Percentiles rank a stretch among this genome's conserved stretches.
These are phyloP conservation scores for Solanum arcanum DNA, from an alignment of 257 asterid genomes.

Conservation along the genomic window DNA sequence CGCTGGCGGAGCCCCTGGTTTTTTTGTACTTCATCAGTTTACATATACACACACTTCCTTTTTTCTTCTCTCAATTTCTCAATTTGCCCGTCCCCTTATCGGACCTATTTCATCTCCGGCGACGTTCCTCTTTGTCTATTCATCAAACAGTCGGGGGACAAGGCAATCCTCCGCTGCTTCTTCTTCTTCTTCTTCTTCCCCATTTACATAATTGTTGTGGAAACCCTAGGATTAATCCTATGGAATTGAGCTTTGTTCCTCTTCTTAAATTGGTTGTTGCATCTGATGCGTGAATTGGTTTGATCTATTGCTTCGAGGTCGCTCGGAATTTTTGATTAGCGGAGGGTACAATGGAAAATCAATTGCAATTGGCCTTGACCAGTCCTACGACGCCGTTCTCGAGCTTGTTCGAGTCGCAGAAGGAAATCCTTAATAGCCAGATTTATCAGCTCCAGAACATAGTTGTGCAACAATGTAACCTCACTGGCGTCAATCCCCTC, in stretches of 20 bases:
- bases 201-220: not conserved
- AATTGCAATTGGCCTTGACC: constrained; percentile 27
- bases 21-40: not conserved
- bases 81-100: not conserved
- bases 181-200: not conserved
- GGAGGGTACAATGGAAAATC: constrained; percentile 20
- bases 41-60: not conserved
- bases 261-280: not conserved
- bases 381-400: constrained; percentile 34
- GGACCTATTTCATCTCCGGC: not conserved
- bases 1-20: not conserved
- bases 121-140: not conserved
- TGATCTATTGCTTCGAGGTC: not conserved
- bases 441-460: constrained; percentile 64
- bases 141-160: not conserved
- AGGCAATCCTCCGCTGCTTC: not conserved
- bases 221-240: not conserved
- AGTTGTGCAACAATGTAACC: constrained; percentile 69
- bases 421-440: constrained; percentile 49
- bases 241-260: not conserved
- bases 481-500: constrained; percentile 93
- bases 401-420: constrained; percentile 53
- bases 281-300: not conserved
- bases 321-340: not conserved
- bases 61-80: not conserved